Evolutionary conservation across 2,329 filamentous ascomycete species (phyloP), one percentile per base, ranked within the genome.

Genomic region (Ilyonectria mors-panacis): DNA sequence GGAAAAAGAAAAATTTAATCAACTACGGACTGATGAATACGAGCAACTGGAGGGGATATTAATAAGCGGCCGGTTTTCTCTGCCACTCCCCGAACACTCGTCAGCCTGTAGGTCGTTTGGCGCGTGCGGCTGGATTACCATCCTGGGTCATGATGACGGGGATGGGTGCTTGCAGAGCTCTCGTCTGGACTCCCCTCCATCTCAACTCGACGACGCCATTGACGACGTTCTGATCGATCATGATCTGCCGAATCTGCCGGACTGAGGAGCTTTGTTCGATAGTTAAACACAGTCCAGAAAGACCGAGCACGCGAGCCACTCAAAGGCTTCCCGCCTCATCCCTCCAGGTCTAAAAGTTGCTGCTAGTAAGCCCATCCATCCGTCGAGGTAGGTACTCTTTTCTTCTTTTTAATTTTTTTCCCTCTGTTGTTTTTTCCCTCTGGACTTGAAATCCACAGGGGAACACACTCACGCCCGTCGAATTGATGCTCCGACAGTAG

Each of bases 201-300:
- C 19, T 64, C 58, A 59, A 56, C 56, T 42, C 39, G 65, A 66
- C 42, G 45, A 67, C 63, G 65, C 70, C 63, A 68, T 72, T 72
- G 61, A 70, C 64, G 70, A 67, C 37, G 71, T 61, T 66, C 54
- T 57, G 55, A 70, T 66, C 69, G 63, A 61, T 53, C 42, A 57
- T 65, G 65, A 73, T 67, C 65, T 74, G 63, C 66, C 68, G 62
- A 62, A 68, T 67, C 65, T 53, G 58, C 58, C 53, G 54, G 61
- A 59, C 55, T 61, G 66, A 63, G 51, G 57, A 65, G 65, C 61
- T 54, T 58, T 50, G 19, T 58, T 33, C 47, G 54, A 54, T 44
- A 33, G 17, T 39, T 39, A 17, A 61, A 57, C 37, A 53, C 35
- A 37, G 51, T 50, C 37, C 28, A 56, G 45, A 45, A 44, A 37